Percentiles rank a stretch among this genome's conserved stretches.
Conservation (phyloP, 1,284 basidiomycete species). For the Ganoderma sp. region DNA sequence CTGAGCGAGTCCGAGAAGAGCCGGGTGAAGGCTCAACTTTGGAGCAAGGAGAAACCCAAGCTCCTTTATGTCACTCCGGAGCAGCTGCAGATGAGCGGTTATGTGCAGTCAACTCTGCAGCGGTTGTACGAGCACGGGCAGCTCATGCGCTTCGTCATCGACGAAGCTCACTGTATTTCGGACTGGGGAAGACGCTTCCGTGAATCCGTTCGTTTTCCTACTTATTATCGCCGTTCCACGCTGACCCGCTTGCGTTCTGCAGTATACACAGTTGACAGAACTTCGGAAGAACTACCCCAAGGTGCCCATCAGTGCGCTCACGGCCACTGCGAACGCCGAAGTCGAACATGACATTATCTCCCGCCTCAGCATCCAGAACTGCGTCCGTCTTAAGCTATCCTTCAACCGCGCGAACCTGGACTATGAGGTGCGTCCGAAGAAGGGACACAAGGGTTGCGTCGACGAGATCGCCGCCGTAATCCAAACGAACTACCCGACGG, state of each 20-base stretch:
- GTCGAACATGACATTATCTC: conserved; percentile 82
- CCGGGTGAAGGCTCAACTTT: conserved; percentile 48
- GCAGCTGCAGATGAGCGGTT: conserved; percentile 71
- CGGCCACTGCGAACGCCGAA: conserved; percentile 87
- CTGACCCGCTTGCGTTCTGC: conserved; percentile 25
- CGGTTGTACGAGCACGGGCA: conserved; percentile 60
- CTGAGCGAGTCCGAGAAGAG: conserved; percentile 50
- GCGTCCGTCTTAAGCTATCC: conserved; percentile 75
- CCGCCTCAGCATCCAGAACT: conserved; percentile 68
- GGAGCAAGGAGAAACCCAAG: conserved; percentile 53
- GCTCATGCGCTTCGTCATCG: conserved; percentile 91
- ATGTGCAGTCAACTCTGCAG: conserved; percentile 62
- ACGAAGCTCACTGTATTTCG: conserved; percentile 94
- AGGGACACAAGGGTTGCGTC: conserved; percentile 46
- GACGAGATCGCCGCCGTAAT: conserved; percentile 81
- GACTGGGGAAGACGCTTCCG: conserved; percentile 89
- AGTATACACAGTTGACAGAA: conserved; percentile 74
- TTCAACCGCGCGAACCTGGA: conserved; percentile 93
- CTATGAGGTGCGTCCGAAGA: conserved; percentile 80
- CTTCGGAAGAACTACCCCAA: conserved; percentile 77
- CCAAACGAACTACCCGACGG: conserved; percentile 56
- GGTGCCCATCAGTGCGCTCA: conserved; percentile 94
- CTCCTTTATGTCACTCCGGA: conserved; percentile 96
- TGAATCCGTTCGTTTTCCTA: conserved; percentile 58
- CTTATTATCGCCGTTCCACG: conserved; percentile 6